Percentiles rank a stretch among this genome's conserved stretches.
phyloP scores from a whole-genome alignment of 2,329 filamentous ascomycete species.

The Fusarium keratoplasticum region DNA sequence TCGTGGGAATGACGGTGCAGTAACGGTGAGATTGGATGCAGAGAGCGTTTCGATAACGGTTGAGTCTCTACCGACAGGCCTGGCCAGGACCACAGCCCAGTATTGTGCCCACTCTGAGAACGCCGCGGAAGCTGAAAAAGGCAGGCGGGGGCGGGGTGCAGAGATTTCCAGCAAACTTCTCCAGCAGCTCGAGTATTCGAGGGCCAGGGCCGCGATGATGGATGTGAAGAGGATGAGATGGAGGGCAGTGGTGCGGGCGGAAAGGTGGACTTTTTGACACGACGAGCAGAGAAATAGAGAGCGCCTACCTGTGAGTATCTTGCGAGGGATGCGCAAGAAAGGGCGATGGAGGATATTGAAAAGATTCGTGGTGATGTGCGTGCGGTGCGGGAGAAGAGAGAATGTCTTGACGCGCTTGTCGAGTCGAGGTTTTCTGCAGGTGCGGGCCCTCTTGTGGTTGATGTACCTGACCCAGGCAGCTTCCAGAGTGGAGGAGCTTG shows the following conservation, averaged over 20 bases:
- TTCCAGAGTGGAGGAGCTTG: constrained; percentile 5
- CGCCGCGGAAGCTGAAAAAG: constrained; percentile 35
- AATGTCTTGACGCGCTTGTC: constrained; percentile 34
- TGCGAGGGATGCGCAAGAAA: constrained; percentile 14
- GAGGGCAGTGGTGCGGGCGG: background rate
- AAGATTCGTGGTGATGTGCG: constrained; percentile 33
- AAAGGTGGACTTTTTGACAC: background rate
- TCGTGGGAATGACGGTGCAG: background rate
- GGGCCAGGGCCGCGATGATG: constrained; percentile 4
- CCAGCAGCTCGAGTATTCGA: constrained; percentile 24
- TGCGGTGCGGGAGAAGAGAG: constrained; percentile 18
- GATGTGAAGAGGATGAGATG: background rate
- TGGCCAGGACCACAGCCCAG: background rate
- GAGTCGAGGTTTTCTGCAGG: constrained; percentile 41
- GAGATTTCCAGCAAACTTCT: constrained; percentile 43
- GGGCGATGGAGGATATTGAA: constrained; percentile 22
- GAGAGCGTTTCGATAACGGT: background rate
- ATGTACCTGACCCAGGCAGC: constrained; percentile 22
- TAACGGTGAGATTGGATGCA: background rate
- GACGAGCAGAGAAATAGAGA: background rate
- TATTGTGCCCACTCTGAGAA: constrained; percentile 29
- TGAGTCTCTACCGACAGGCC: background rate
- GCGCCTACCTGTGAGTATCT: constrained; percentile 20
- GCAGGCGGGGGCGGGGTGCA: constrained; percentile 48
- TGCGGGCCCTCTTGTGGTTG: constrained; percentile 38